Evolutionary conservation across 805 yeast species (phyloP), one percentile per base, ranked within the genome.

Genomic region (Lipomyces yamadae): DNA sequence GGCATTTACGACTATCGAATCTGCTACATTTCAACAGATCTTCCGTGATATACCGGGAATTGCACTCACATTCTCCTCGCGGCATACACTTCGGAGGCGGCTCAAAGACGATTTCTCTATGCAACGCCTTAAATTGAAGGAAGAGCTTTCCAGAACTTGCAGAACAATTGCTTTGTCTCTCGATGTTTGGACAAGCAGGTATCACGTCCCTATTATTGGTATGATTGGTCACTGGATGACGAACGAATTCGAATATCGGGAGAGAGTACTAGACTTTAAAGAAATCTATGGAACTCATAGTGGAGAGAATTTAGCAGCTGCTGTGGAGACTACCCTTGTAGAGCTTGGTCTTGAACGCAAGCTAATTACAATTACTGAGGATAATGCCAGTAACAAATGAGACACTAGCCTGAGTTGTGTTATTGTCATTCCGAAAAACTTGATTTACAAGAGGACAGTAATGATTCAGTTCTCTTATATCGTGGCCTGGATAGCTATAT

Each of bases 111-210:
- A 54, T 30, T 54, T 54, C 30, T 6, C 6, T n/a, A 30, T 32
- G 3, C 57, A 54, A 13, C 57, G 57, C 18, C 33, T 54, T n/a
- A n/a, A 30, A 32, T 32, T 54, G 57, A 54, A 29, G 2, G 57
- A 54, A 54, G 57, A 54, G 35, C 57, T 54, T 54, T 1, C 24
- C 18, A 18, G 4, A 2, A 3, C 57, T 56, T 56, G 59, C 59
- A 35, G n/a, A 33, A 35, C 59, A 39, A 56, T 56, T 33, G 3
- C 59, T n/a, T 33, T 56, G 15, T 56, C 39, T 39, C 35, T 56
- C n/a, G 48, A 56, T 35, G 45, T 56, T 39, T 56, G 59, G 59
- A 56, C 59, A n/a, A 56, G 59, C 45, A 56, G 15, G 2, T 33
- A 35, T 33, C 32, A 18, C 45, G 6, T 35, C 29, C 59, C 2